A percentile compares a stretch with the other conserved stretches of the same genome.
phyloP scores from a whole-genome alignment of 306 rosid genomes.

The Prunus kanzakura region DNA sequence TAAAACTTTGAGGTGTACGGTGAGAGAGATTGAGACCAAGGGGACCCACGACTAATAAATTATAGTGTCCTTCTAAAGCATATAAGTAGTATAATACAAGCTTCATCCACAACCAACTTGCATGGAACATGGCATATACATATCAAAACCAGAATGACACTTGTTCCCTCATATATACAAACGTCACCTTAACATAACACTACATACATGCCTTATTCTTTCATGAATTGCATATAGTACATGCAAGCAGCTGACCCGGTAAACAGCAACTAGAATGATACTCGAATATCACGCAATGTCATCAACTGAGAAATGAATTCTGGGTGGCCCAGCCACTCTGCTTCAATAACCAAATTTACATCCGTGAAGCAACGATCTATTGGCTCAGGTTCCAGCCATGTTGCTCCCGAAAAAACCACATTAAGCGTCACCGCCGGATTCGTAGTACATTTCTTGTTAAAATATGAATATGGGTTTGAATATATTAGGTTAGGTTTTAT shows the following conservation, averaged over 20 bases:
- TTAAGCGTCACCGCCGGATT: too few species aligned
- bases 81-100: too few species aligned
- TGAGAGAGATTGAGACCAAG: too few species aligned
- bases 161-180: too few species aligned
- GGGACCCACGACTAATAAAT: too few species aligned
- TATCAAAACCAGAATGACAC: background rate
- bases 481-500: too few species aligned
- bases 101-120: background rate
- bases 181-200: background rate
- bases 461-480: too few species aligned
- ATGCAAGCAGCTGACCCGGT: background rate
- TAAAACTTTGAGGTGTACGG: too few species aligned
- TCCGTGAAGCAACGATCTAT: constrained; percentile 73
- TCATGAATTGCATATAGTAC: background rate
- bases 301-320: constrained; percentile 74
- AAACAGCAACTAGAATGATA: constrained; percentile 41
- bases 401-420: too few species aligned
- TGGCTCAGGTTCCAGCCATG: constrained; percentile 30
- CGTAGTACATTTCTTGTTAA: background rate
- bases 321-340: constrained; percentile 73
- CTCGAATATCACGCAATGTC: constrained; percentile 56
- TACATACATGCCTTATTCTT: background rate
- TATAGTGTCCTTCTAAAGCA: too few species aligned
- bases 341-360: constrained; percentile 77
- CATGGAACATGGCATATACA: background rate